A percentile compares a stretch with the other conserved stretches of the same genome.
phyloP scores from a whole-genome alignment of 2,329 filamentous ascomycete species.

The Xylariomycetidae sp. region DNA sequence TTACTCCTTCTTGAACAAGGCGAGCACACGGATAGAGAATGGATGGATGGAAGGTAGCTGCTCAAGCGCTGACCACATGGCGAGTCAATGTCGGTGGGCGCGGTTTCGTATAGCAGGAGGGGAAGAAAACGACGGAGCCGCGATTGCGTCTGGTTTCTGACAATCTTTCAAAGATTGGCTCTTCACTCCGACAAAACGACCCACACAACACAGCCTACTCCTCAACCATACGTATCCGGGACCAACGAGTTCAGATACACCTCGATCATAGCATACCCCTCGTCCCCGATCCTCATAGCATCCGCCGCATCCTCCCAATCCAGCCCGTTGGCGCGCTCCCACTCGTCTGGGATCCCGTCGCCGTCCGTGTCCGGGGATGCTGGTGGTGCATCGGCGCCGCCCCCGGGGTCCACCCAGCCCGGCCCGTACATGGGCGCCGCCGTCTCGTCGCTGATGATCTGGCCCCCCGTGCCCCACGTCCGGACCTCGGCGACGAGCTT shows the following conservation, averaged over 20 bases:
- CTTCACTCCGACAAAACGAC: too few relatives aligned
- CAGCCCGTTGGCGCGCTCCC: slow-evolving; percentile 38
- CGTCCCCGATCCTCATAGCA: slow-evolving; percentile 35
- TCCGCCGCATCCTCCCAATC: slow-evolving; percentile 34
- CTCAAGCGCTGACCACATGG: too few relatives aligned
- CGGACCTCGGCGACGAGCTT: slow-evolving; percentile 37
- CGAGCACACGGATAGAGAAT: too few relatives aligned
- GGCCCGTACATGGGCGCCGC: slow-evolving; percentile 32
- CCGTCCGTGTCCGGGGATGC: slow-evolving; percentile 46
- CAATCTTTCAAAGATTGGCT: too few relatives aligned
- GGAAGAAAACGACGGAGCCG: too few relatives aligned
- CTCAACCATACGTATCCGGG: slow-evolving; percentile 12
- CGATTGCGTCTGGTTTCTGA: too few relatives aligned
- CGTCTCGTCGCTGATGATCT: slow-evolving; percentile 42
- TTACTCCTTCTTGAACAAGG: too few relatives aligned
- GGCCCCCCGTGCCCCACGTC: slow-evolving; percentile 40
- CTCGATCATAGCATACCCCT: slow-evolving; percentile 43
- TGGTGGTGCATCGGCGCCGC: slow-evolving; percentile 28
- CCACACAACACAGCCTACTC: too few relatives aligned
- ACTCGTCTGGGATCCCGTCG: slow-evolving; percentile 46
- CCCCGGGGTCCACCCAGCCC: slow-evolving; percentile 33
- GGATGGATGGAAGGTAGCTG: too few relatives aligned
- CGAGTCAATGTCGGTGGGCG: too few relatives aligned
- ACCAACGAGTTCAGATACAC: slow-evolving; percentile 47
- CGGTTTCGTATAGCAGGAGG: too few relatives aligned